Evolutionary conservation across 768 basidiomycete genomes (phyloP), one percentile per base, ranked within the genome.

Genomic region (Exsudoporus frostii): DNA sequence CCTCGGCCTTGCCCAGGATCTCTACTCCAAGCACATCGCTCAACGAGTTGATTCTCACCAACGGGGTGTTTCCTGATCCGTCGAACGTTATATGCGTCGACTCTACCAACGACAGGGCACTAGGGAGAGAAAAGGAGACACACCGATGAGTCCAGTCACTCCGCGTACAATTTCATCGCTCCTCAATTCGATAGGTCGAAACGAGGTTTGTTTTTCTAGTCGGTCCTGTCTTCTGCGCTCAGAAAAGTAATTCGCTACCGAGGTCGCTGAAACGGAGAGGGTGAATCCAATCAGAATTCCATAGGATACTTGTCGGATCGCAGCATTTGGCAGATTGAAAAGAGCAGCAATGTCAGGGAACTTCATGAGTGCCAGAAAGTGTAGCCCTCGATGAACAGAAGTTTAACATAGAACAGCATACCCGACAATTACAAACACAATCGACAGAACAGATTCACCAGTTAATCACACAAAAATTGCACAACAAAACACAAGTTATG

Each of bases 1-100:
- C 94, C 79, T 98, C 95, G 11, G 92, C 92, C 72, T 98, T 98
- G 13, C 91, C 95, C 10, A 98, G 76, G 60, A 99, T 94, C 64
- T 98, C 94, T 7, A 97, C 88, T 19, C 93, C 93, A 2, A 97
- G 77, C 1, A 86, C 87, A 70, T 97, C 80, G 67, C 93, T 98
- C 59, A 98, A 69, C 2, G 92, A 95, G 59, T 89, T 89, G 46
- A 98, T 95, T 57, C 95, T 79, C 41, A 98, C 76, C 51, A 99
- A 74, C 2, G 97, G 96, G 0, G 97, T 98, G 64, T 98, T 97
- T 39, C 96, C 96, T 97, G 50, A 10, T 42, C 17, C 27, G 4
- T 50, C 19, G 19, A 39, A 30, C 34, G 15, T 22, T 9, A 7
- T 9, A 42, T 25, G 20, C 44, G 34, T 38, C 19, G 14, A 27